Conservation (phyloP, 2,329 filamentous ascomycete genomes). For the Fusarium anguioides region DNA sequence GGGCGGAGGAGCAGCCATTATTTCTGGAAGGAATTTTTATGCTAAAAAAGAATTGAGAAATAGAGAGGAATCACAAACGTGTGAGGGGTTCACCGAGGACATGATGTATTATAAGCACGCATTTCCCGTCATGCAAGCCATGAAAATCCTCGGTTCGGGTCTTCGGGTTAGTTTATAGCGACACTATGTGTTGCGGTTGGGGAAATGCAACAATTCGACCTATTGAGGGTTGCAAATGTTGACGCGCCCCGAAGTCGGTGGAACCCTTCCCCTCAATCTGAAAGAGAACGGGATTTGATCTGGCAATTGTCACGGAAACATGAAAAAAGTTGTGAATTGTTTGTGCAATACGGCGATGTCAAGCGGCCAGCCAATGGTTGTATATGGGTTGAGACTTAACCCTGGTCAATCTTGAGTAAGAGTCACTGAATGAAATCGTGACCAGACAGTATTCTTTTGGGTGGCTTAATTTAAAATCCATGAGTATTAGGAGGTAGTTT, state of each 20-base stretch:
- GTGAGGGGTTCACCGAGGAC: conserved; percentile 30
- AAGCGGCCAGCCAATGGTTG: not conserved
- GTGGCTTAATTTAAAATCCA: no score
- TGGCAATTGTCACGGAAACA: not conserved
- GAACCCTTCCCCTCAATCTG: conserved; percentile 14
- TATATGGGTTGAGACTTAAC: not conserved
- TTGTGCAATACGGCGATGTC: no score
- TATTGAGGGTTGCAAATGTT: conserved; percentile 13
- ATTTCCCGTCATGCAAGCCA: conserved; percentile 12
- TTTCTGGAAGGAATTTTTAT: not conserved
- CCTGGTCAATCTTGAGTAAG: not conserved
- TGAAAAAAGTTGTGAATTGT: not conserved
- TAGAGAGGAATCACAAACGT: not conserved
- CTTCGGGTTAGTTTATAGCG: conserved; percentile 42
- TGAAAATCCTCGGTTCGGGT: conserved; percentile 40
- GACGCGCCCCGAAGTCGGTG: conserved; percentile 15
- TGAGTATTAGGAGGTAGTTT: no score
- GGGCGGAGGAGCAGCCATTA: conserved; percentile 55
- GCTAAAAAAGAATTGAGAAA: not conserved
- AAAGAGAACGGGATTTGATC: not conserved
- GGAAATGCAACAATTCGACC: conserved; percentile 10
- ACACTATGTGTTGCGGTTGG: conserved; percentile 26
- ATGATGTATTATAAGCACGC: conserved; percentile 37
- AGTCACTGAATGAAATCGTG: not conserved
- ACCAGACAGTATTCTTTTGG: no score